These are phyloP conservation scores for Podospora bellae-mahoneyi DNA, from an alignment of 495 filamentous ascomycete species.

Conservation along the genomic window DNA sequence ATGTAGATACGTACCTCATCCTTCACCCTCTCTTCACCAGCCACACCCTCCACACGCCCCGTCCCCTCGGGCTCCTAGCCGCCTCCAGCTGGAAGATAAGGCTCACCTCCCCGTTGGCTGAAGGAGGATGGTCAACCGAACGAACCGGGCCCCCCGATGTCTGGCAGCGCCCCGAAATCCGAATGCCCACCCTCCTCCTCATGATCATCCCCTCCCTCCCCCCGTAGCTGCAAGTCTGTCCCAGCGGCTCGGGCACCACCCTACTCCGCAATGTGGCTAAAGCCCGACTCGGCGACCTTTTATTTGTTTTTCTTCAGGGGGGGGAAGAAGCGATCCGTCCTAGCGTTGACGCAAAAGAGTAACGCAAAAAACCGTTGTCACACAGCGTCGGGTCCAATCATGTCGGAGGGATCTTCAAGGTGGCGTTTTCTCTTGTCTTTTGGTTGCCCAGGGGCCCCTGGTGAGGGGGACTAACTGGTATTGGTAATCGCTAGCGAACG, in stretches of 20 bases:
- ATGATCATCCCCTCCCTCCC: not conserved
- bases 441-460: slow-evolving; percentile 1
- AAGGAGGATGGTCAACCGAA: too few relatives aligned
- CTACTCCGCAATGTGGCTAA: slow-evolving; percentile 35
- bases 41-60: slow-evolving; percentile 5
- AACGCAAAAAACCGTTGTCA: slow-evolving; percentile 35
- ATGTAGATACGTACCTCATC: not conserved
- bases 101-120: not conserved
- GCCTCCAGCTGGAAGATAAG: slow-evolving; percentile 5
- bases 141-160: not conserved
- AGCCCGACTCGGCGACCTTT: slow-evolving; percentile 40
- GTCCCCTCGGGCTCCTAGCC: slow-evolving; percentile 1
- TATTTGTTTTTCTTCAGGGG: slow-evolving; percentile 20
- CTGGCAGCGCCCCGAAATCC: not conserved
- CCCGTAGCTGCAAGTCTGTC: not conserved
- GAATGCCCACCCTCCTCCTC: not conserved
- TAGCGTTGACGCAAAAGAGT: slow-evolving; percentile 37
- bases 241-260: slow-evolving; percentile 34
- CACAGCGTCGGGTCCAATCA: slow-evolving; percentile 37
- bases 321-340: slow-evolving; percentile 32
- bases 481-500: slow-evolving; percentile 34
- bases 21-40: not conserved
- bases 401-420: slow-evolving; percentile 25
- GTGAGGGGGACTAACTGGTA: slow-evolving; percentile 25
- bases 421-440: slow-evolving; percentile 24